phyloP scores from a whole-genome alignment of 148 eudicot genomes.

The Spergularia bocconei region DNA sequence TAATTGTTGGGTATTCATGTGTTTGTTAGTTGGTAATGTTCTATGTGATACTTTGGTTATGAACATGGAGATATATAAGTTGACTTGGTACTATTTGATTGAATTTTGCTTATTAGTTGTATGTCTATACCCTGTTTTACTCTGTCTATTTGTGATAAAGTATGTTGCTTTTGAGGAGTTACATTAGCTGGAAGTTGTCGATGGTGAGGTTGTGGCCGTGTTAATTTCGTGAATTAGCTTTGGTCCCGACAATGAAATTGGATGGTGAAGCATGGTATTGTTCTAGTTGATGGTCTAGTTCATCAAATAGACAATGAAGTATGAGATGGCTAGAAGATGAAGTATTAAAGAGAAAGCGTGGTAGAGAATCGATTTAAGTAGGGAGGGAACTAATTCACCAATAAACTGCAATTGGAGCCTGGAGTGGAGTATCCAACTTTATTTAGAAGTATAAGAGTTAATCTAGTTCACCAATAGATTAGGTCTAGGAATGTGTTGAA shows the following conservation, averaged over 20 bases:
- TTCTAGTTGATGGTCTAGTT: no score
- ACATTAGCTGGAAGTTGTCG: background rate
- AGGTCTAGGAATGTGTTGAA: background rate
- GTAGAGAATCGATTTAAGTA: no score
- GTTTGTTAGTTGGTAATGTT: constrained; percentile 1
- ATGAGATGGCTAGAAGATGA: no score
- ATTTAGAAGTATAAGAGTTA: no score
- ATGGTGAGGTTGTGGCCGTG: constrained; percentile 10
- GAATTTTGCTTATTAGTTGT: constrained; percentile 3
- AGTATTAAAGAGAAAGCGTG: no score
- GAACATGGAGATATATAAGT: no score
- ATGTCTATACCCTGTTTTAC: no score
- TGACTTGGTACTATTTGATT: background rate
- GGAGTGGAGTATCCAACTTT: no score
- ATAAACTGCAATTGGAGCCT: no score
- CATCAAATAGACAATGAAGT: no score
- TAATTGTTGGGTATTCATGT: background rate
- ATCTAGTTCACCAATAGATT: no score
- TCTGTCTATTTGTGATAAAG: background rate
- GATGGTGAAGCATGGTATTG: constrained; percentile 6
- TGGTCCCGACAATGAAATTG: background rate
- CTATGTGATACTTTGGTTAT: background rate
- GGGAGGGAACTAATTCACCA: no score
- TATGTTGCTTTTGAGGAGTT: constrained; percentile 14
- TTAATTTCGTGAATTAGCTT: background rate